Evolutionary conservation across 2,329 filamentous ascomycete species (phyloP), one percentile per base, ranked within the genome.

Genomic region (Nemania sp.): DNA sequence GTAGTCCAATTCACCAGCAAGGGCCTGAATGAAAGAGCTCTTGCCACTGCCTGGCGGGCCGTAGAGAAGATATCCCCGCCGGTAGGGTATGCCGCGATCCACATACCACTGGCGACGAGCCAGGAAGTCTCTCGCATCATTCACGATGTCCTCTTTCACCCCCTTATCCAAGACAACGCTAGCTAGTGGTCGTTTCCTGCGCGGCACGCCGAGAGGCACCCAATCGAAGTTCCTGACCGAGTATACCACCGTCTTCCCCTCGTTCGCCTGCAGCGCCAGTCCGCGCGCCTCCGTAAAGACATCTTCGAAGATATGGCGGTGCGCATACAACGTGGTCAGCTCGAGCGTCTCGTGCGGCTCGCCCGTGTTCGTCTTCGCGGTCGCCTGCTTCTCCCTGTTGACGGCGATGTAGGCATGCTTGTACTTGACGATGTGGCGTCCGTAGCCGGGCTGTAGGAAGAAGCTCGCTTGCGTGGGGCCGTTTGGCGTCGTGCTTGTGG

Each of bases 301-400:
- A 24, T 93, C 89, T 78, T 97, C 93, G 76, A 99, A 98, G 15
- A 98, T 88, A 74, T 95, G 89, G 2, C 94, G 91, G 73, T 97
- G 91, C 55, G 93, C 88, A 84, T 97, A 98, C 13, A 99, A 85
- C 0, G 96, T 95, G 2, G 95, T 98, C 67, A 99, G 83, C 66
- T 93, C 96, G 56, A 99, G 88, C 0, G 94, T 97, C 82, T 99
- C 96, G 83, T 97, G 97, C 0, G 96, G 96, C 73, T 93, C 92
- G 65, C 95, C 96, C 27, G 91, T 94, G 57, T 89, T 89, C 76
- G 92, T 88, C 76, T 95, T 93, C 0, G 93, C 90, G 64, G 94
- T 96, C 43, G 87, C 87, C 78, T 97, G 93, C 73, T 97, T 93
- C 78, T 97, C 91, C 61, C 96, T 87, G 74, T 92, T 92, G 70